Conservation (phyloP, 139 green algal genomes). For the Marvania coccoides region DNA sequence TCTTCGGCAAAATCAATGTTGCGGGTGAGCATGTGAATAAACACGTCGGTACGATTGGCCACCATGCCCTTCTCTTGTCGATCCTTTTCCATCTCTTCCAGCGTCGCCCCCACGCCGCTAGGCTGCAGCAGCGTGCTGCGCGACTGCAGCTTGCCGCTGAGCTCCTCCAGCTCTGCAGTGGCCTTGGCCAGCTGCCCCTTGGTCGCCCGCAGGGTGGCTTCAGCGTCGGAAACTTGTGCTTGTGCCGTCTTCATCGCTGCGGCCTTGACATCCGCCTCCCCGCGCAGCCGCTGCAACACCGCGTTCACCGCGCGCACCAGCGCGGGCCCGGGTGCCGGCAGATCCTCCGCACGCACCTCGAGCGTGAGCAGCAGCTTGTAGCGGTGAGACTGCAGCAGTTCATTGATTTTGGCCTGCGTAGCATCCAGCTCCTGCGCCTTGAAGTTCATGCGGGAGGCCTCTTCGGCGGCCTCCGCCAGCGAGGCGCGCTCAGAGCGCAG, state of each 20-base stretch:
- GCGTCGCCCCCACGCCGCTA: background rate
- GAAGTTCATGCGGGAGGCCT: slow-evolving; percentile 13
- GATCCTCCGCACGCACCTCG: background rate
- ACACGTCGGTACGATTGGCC: background rate
- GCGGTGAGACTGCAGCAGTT: background rate
- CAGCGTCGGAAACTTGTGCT: background rate
- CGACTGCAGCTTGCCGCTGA: background rate
- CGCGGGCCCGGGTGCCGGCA: background rate
- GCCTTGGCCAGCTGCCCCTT: background rate
- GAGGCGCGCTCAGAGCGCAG: slow-evolving; percentile 30
- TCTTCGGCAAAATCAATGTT: slow-evolving; percentile 1
- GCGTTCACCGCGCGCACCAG: background rate
- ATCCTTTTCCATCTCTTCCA: background rate
- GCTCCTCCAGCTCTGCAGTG: background rate
- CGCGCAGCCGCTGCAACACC: background rate
- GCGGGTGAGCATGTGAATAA: background rate
- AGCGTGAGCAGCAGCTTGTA: background rate
- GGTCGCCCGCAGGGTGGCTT: background rate
- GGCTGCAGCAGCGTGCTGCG: too few relatives aligned
- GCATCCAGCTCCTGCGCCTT: slow-evolving; percentile 14
- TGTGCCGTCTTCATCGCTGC: background rate
- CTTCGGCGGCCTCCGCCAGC: slow-evolving; percentile 20
- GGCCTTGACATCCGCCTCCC: background rate
- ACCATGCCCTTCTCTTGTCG: background rate
- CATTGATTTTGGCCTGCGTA: background rate